A percentile compares a stretch with the other conserved stretches of the same genome.
phyloP scores from a whole-genome alignment of 2,329 filamentous ascomycete genomes.

The Mariannaea sp. region DNA sequence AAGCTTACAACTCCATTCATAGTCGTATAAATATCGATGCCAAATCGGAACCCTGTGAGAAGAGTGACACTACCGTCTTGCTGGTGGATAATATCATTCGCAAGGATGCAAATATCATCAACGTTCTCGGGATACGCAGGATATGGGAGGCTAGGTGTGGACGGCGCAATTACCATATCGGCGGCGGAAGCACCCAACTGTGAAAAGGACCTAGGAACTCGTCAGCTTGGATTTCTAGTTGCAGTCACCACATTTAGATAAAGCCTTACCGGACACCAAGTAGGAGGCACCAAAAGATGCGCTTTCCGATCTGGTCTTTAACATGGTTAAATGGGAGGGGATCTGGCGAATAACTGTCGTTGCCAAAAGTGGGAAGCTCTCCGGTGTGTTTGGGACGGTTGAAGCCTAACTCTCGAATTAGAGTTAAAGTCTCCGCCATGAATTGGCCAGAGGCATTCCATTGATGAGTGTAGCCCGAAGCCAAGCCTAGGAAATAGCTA shows the following conservation, averaged over 20 bases:
- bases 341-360: slow-evolving; percentile 46
- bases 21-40: slow-evolving; percentile 76
- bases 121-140: slow-evolving; percentile 81
- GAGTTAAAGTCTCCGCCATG: slow-evolving; percentile 72
- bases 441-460: slow-evolving; percentile 71
- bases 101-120: slow-evolving; percentile 80
- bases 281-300: slow-evolving; percentile 85
- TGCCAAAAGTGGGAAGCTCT: slow-evolving; percentile 47
- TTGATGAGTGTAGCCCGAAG: slow-evolving; percentile 69
- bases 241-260: slow-evolving; percentile 16
- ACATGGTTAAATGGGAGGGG: slow-evolving; percentile 67
- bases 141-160: slow-evolving; percentile 75
- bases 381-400: slow-evolving; percentile 58
- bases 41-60: slow-evolving; percentile 80
- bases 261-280: slow-evolving; percentile 66
- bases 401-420: slow-evolving; percentile 70
- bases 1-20: slow-evolving; percentile 80
- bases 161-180: slow-evolving; percentile 75
- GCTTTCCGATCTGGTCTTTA: slow-evolving; percentile 73
- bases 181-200: slow-evolving; percentile 75
- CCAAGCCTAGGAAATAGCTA: slow-evolving; percentile 75
- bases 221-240: slow-evolving; percentile 19
- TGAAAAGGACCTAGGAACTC: slow-evolving; percentile 66
- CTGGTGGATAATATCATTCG: slow-evolving; percentile 72
- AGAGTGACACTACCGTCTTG: slow-evolving; percentile 70